Evolutionary conservation across 805 yeast species (phyloP).

Genomic region (Spathaspora arborariae): DNA sequence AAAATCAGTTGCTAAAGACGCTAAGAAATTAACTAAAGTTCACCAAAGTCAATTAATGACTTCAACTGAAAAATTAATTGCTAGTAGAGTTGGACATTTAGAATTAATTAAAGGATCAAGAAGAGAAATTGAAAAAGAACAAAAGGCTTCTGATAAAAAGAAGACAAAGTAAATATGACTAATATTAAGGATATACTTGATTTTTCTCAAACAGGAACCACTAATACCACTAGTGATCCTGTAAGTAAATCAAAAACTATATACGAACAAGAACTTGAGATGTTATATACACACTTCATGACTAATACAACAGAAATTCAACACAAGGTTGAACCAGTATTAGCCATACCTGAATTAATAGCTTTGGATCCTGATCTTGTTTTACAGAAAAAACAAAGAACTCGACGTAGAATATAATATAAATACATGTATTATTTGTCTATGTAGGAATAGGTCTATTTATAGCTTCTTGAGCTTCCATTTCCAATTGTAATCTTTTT

Average conservation of each 20-base stretch:
- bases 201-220: neutral
- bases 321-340: neutral
- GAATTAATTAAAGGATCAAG: conserved; percentile 89
- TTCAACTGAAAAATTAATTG: conserved; percentile 79
- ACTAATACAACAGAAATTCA: neutral
- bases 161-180: conserved; percentile 9
- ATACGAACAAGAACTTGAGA: neutral
- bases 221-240: neutral
- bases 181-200: conserved; percentile 11
- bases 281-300: neutral
- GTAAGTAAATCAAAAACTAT: neutral
- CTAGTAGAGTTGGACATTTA: conserved; percentile 90
- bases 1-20: conserved; percentile 44
- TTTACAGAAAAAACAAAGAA: conserved; percentile 10
- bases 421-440: neutral
- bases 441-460: conserved; percentile 42
- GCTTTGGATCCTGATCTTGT: conserved; percentile 26
- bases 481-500: conserved; percentile 50
- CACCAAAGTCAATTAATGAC: conserved; percentile 51
- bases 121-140: conserved; percentile 68
- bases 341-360: conserved; percentile 18
- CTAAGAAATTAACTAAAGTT: conserved; percentile 54
- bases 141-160: conserved; percentile 33
- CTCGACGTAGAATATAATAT: conserved; percentile 5
- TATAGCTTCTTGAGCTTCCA: conserved; percentile 62